Evolutionary conservation across 495 filamentous ascomycete species (phyloP).

Genomic region (Penicillium canariense): DNA sequence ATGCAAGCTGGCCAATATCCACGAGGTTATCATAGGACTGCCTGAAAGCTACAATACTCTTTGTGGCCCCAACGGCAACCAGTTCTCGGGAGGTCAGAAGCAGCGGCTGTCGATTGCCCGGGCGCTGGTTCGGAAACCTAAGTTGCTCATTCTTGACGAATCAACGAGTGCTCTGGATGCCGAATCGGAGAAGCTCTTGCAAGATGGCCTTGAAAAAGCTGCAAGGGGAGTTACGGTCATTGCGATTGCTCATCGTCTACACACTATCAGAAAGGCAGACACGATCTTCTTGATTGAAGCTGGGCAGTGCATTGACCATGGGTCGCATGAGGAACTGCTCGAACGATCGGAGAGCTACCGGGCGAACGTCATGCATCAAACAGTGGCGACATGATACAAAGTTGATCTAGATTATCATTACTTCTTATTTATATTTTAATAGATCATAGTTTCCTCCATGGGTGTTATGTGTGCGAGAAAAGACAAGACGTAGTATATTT

Average conservation of each 20-base stretch:
- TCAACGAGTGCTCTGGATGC: conserved; percentile 75
- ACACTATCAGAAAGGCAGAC: conserved; percentile 74
- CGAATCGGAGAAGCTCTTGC: conserved; percentile 67
- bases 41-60: conserved; percentile 64
- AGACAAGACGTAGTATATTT: too few relatives aligned
- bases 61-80: conserved; percentile 60
- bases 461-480: too few relatives aligned
- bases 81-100: conserved; percentile 73
- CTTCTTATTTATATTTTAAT: conserved; percentile 3
- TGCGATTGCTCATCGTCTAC: conserved; percentile 74
- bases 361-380: conserved; percentile 50
- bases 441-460: background rate
- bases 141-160: conserved; percentile 73
- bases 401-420: background rate
- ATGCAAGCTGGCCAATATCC: conserved; percentile 57
- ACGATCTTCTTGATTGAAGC: conserved; percentile 72
- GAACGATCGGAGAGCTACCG: conserved; percentile 56
- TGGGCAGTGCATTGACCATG: conserved; percentile 62
- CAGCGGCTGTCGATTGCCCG: conserved; percentile 75
- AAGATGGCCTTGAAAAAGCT: conserved; percentile 64
- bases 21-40: conserved; percentile 53
- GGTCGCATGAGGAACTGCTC: conserved; percentile 67
- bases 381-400: conserved; percentile 28
- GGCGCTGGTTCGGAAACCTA: conserved; percentile 69
- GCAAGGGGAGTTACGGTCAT: conserved; percentile 72